A percentile compares a stretch with the other conserved stretches of the same genome.
These are phyloP conservation scores for Ilyonectria robusta DNA, from an alignment of 2,329 filamentous ascomycete species.

Conservation along the genomic window DNA sequence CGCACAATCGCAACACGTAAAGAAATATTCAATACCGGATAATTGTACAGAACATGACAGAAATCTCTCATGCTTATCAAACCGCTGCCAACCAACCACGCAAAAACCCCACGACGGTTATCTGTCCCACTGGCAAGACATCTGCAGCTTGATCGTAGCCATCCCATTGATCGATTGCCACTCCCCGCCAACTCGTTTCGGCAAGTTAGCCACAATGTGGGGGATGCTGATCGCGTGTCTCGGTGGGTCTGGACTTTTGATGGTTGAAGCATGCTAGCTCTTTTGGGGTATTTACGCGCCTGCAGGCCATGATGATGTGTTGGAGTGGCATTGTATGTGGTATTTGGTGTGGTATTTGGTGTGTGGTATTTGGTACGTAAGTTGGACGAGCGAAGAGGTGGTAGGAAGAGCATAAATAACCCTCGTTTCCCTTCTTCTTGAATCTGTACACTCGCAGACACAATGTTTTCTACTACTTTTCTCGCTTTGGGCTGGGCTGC, in stretches of 20 bases:
- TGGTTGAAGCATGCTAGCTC: constrained; percentile 34
- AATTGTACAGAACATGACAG: too few species aligned
- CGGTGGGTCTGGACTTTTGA: constrained; percentile 6
- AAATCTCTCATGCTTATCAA: too few species aligned
- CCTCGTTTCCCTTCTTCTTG: neutral
- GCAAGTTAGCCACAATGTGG: constrained; percentile 47
- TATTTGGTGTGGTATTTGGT: too few species aligned
- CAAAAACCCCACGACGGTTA: too few species aligned
- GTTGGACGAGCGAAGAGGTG: too few species aligned
- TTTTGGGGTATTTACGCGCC: constrained; percentile 39
- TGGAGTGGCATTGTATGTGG: too few species aligned
- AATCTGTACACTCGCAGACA: neutral
- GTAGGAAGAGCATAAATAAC: constrained; percentile 15
- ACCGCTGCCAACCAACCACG: too few species aligned
- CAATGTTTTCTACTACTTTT: constrained; percentile 50
- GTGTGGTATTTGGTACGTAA: too few species aligned
- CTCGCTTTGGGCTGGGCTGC: constrained; percentile 61
- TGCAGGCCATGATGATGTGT: constrained; percentile 8
- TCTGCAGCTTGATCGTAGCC: neutral
- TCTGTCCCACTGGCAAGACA: neutral
- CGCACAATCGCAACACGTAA: too few species aligned
- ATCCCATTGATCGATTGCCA: neutral
- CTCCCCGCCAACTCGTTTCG: constrained; percentile 28
- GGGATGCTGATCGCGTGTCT: constrained; percentile 5
- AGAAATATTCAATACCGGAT: too few species aligned